phyloP scores from a whole-genome alignment of 176 grass and related monocot genomes.

The Aegilops sharonensis region DNA sequence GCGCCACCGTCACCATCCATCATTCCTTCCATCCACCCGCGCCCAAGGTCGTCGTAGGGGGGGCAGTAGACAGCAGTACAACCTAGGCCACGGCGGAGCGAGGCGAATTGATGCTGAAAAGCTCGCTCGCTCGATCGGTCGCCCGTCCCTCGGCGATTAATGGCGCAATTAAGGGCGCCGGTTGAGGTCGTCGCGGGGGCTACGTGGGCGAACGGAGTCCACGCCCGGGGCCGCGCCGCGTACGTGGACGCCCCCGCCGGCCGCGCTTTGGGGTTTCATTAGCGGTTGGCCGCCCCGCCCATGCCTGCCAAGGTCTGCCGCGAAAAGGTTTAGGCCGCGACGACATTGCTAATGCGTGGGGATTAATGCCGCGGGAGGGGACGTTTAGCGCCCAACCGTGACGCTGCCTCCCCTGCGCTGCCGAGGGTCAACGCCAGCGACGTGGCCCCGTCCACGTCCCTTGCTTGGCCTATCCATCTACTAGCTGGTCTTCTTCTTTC shows the following conservation, averaged over 20 bases:
- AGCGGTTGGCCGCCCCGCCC: neutral
- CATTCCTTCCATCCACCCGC: neutral
- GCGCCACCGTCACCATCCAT: neutral
- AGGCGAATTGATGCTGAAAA: slow-evolving; percentile 29
- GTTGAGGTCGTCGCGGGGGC: slow-evolving; percentile 23
- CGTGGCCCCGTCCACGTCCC: neutral
- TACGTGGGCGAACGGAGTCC: slow-evolving; percentile 47
- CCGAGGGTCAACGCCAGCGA: neutral
- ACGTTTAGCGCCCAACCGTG: slow-evolving; percentile 26
- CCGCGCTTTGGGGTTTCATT: slow-evolving; percentile 3
- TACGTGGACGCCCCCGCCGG: slow-evolving; percentile 25
- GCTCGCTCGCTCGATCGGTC: neutral
- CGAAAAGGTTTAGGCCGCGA: neutral
- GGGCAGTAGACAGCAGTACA: too few species aligned
- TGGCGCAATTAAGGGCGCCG: slow-evolving; percentile 36
- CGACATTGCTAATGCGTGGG: neutral
- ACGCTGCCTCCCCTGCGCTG: neutral
- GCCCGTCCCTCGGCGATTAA: neutral
- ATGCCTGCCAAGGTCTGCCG: neutral
- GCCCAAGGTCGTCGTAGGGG: neutral
- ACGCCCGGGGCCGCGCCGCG: neutral
- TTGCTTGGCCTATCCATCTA: neutral
- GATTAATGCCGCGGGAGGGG: neutral
- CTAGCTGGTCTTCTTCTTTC: neutral
- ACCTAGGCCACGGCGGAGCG: neutral